Evolutionary conservation across 805 yeast species (phyloP), one percentile per base, ranked within the genome.

Genomic region (Candida odintsovae): DNA sequence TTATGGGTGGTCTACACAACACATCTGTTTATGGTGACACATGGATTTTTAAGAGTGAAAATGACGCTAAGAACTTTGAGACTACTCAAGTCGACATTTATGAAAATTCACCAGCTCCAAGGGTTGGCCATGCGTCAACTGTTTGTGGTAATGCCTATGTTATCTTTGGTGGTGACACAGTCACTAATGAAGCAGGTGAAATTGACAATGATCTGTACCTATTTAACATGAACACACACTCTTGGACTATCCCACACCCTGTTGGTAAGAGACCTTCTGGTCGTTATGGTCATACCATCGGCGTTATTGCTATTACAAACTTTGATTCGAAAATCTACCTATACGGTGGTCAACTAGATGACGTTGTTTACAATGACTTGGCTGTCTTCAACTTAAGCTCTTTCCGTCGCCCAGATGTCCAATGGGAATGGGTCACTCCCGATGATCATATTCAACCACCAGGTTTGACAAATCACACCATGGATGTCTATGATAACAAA

Each of bases 151-250:
- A 90, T 61, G 98, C 98, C 1, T 94, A 84, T 59, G 90, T 94
- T 40, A 80, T 94, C 13, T 92, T 88, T 66, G 99, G 98, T 31
- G 99, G 99, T 58, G 99, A 94, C 63, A 94, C 98, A 1, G 85
- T 82, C 43, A 83, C 90, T 31, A 89, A 85, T 59, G 77, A 76
- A 42, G 74, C 75, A 43, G 89, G 89, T 6, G 80, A 78, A 47
- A 82, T 95, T 53, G 99, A 94, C 67, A 90, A 92, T 66, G 88
- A 86, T 61, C 71, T 94, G 50, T 94, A 94, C 64, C 75, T 94
- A 57, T 85, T 94, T 70, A 86, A 86, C 64, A 83, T 86, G 50
- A 80, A 83, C 42, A 80, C 90, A 2, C 71, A 79, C 51, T 82
- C 82, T 56, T 86, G 94, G 92, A 83, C 90, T 0, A 76, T 82